These are phyloP conservation scores for Penicillium coprophilum DNA, from an alignment of 495 filamentous ascomycete species.

Conservation along the genomic window DNA sequence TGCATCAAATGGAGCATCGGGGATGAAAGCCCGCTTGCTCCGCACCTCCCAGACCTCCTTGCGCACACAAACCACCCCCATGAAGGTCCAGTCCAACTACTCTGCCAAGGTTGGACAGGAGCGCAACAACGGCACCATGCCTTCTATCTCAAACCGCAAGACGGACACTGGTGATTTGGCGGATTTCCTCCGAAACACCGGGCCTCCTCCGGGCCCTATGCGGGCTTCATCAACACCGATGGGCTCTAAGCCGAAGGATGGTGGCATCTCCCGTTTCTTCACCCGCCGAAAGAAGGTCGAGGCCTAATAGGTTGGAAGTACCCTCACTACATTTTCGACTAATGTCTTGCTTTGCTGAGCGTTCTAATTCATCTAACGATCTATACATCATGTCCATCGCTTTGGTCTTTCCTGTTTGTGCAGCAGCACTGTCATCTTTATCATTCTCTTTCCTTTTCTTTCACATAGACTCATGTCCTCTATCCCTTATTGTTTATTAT, in stretches of 20 bases:
- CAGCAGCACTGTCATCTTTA: constrained; percentile 6
- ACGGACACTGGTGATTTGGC: constrained; percentile 71
- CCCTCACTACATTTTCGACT: constrained; percentile 19
- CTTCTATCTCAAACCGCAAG: constrained; percentile 30
- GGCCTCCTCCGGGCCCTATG: constrained; percentile 62
- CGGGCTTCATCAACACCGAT: constrained; percentile 15
- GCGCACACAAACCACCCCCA: constrained; percentile 28
- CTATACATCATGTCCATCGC: constrained; percentile 29
- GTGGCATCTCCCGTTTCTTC: constrained; percentile 42
- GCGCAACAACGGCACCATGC: constrained; percentile 32
- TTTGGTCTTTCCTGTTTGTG: constrained; percentile 17
- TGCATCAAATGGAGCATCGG: constrained; percentile 49
- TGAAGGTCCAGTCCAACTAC: constrained; percentile 35
- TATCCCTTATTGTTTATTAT: constrained; percentile 11
- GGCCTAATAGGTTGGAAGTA: constrained; percentile 20
- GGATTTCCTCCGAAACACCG: constrained; percentile 75
- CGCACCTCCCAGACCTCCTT: constrained; percentile 40
- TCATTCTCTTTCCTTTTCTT: neutral
- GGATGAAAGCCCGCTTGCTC: constrained; percentile 63
- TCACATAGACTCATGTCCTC: constrained; percentile 17
- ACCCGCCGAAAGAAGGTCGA: constrained; percentile 45
- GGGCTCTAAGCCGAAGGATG: constrained; percentile 28
- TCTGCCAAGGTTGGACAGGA: constrained; percentile 42
- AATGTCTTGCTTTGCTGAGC: constrained; percentile 38
- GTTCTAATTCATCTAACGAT: constrained; percentile 37